Evolutionary conservation across 108 stramenopile species (phyloP), one percentile per base, ranked within the genome.

Genomic region (Nannochloropsis gaditana): DNA sequence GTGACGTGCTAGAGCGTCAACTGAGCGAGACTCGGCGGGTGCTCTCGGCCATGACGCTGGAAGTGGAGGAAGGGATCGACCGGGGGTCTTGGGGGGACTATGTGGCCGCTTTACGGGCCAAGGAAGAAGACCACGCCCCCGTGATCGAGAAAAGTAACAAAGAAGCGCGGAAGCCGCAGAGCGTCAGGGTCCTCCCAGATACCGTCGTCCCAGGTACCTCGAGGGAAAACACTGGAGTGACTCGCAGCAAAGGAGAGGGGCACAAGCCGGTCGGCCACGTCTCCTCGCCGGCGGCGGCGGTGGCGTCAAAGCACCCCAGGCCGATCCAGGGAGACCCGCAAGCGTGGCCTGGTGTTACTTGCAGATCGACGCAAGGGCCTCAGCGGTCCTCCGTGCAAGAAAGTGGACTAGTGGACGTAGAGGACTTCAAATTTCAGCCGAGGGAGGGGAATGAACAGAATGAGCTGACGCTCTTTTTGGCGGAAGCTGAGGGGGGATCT

Each of bases 1-100:
- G 81, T 2, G 31, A 21, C 42, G 43, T 42, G 31, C 42, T 90
- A 44, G 45, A 45, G 45, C 83, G 84, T 21, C 83, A 88, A 50
- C 41, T 87, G 80, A 17, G 19, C 5, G 44, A 43, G 42, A 21
- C 79, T 59, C 9, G 9, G 11, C 81, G 82, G 82, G 42, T 21
- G 10, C 82, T 86, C 17, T 81, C 45, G 81, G 82, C n/a, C 47
- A 82, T 59, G 82, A 43, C 79, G 43, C 59, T 41, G 21, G 85
- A 86, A 82, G 45, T 86, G 45, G 82, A 80, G 42, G 85, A 47
- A 17, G 81, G 59, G 43, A 86, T 86, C 19, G 42, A 31, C n/a
- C 79, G 82, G 41, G 45, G 82, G 41, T 82, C 79, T 43, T 86
- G 82, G 9, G 82, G 82, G 79, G 82, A 59, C 42, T 82, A 86